A percentile compares a stretch with the other conserved stretches of the same genome.
Evolutionary conservation across 2,329 filamentous ascomycete genomes (phyloP).

Genomic region (Peltaster fructicola): DNA sequence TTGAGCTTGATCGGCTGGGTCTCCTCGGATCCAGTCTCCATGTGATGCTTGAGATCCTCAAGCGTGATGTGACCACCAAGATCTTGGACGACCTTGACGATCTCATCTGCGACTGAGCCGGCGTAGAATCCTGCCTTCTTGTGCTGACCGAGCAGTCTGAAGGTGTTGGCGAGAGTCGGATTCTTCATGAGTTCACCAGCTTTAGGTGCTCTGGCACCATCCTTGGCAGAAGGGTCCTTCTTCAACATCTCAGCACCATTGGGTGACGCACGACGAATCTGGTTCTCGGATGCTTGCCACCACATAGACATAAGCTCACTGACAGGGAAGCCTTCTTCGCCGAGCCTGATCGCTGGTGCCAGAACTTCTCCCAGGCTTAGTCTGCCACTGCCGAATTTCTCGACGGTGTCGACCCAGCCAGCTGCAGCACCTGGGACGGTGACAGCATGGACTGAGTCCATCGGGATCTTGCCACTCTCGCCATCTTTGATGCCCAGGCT

Average conservation of each 20-base stretch:
- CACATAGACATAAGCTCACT: constrained; percentile 65
- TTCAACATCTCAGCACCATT: constrained; percentile 83
- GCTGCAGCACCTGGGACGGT: constrained; percentile 83
- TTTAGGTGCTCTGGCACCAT: constrained; percentile 55
- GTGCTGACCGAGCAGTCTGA: constrained; percentile 56
- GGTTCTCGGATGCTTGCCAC: constrained; percentile 53
- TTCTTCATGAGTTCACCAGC: constrained; percentile 84
- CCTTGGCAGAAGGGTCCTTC: constrained; percentile 45
- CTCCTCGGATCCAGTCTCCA: constrained; percentile 55
- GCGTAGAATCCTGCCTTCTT: constrained; percentile 87
- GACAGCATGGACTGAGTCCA: constrained; percentile 59
- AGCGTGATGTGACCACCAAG: constrained; percentile 62
- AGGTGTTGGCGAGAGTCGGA: constrained; percentile 62
- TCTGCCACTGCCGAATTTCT: constrained; percentile 78
- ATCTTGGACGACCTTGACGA: constrained; percentile 60
- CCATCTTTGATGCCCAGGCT: constrained; percentile 49
- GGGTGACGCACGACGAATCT: constrained; percentile 56
- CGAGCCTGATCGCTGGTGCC: constrained; percentile 65
- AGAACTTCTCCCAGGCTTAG: constrained; percentile 61
- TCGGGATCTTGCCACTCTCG: constrained; percentile 45
- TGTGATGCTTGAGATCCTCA: constrained; percentile 64
- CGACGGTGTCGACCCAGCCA: constrained; percentile 80
- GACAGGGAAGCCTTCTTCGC: constrained; percentile 78
- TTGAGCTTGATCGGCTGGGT: constrained; percentile 67
- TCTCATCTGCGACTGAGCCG: constrained; percentile 61